Base-by-base conservation (phyloP, 441 rosid species). In the Bruguiera hainesii region DNA sequence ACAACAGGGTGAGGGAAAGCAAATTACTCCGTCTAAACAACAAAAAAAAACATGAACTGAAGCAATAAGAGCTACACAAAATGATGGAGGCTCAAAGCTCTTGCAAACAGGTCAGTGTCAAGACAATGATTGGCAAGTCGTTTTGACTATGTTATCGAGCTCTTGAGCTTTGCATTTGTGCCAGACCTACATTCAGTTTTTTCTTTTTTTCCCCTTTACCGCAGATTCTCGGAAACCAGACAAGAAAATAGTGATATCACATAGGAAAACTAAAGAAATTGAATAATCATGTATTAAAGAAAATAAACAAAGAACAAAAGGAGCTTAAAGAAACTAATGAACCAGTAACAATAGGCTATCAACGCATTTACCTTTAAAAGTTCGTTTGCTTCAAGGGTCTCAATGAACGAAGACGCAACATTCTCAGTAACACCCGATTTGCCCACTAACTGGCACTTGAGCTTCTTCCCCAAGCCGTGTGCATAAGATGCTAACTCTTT, bases 401-500 rank as follows among this genome's bases (percentile, higher is more conserved):
- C 97, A 6, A 85, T 57, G 71, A 93, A 93, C 7, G 97, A 82
- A 67, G 83, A 53, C 8, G 77, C 84, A 2, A 93, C 88, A 46
- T 79, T 79, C 13, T 81, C 89, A 7, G 97, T 93, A 48, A 90
- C 91, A 23, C 96, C 97, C 60, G 91, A 85, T 79, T 93, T 93
- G 21, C 97, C 97, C 26, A 90, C 96, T 15, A 84, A 71, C 64
- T 93, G 98, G 62, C 73, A 78, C 87, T 84, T 90, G 68, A 89
- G 82, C 75, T 86, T 87, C 79, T 90, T 79, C 55, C 98, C 98
- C 64, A 93, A 71, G 37, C 96, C 81, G 73, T 89, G 89, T 0
- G 96, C 98, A 71, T 87, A 89, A n/a, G 93, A 89, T 53, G 93
- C 93, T 62, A 93, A 68, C 67, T 90, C 95, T 75, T 93, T 90